These are phyloP conservation scores for Tribonema minus DNA, from an alignment of 108 stramenopile genomes.

Conservation along the genomic window DNA sequence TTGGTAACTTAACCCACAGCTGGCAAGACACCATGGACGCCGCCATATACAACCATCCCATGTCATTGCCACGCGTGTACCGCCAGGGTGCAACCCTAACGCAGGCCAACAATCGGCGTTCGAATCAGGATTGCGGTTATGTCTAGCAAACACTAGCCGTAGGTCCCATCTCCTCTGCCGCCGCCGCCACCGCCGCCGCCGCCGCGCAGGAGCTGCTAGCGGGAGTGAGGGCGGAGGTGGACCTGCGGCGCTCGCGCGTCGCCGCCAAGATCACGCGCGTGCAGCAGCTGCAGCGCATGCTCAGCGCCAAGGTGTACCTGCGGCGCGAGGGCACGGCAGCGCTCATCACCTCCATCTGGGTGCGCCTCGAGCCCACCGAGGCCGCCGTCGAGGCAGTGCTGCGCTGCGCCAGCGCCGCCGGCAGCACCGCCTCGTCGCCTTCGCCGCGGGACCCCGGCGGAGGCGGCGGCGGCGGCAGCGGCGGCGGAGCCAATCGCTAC, in stretches of 20 bases:
- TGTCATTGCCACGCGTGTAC: too few relatives aligned
- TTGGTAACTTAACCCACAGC: too few relatives aligned
- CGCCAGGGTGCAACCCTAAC: too few relatives aligned
- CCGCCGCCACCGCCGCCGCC: too few relatives aligned
- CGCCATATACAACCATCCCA: too few relatives aligned
- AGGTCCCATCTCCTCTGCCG: too few relatives aligned
- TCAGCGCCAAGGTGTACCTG: slow-evolving; percentile 11
- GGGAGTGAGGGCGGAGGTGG: neutral
- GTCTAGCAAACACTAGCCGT: too few relatives aligned
- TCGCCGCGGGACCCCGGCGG: neutral
- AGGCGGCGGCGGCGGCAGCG: neutral
- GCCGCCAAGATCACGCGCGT: slow-evolving; percentile 4
- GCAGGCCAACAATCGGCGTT: too few relatives aligned
- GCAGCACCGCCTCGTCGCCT: neutral
- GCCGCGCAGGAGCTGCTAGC: neutral
- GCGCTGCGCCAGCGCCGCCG: neutral
- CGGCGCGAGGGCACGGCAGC: neutral
- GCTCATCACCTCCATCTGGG: slow-evolving; percentile 11
- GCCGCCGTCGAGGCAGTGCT: neutral
- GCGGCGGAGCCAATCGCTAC: neutral
- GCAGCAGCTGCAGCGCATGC: slow-evolving; percentile 13
- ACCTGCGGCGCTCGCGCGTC: neutral
- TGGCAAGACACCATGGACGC: too few relatives aligned
- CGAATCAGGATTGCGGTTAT: too few relatives aligned
- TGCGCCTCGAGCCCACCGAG: neutral